Evolutionary conservation across 345 rosid genomes (phyloP), one percentile per base, ranked within the genome.

Genomic region (Bruguiera gymnorhiza): DNA sequence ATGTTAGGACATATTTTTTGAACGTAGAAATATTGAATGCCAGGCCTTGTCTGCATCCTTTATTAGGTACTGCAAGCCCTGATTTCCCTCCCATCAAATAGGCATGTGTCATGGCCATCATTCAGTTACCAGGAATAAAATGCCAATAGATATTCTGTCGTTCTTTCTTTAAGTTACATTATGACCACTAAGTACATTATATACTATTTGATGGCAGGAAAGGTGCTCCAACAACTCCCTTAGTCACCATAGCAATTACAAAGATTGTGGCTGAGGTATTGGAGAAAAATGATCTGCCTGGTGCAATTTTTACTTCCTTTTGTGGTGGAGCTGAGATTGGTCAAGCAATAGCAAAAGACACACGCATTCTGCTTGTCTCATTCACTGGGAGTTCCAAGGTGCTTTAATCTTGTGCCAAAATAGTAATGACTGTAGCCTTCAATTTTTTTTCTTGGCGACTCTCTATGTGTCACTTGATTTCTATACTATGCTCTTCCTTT

Each of bases 371-470:
- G 43, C 80, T 95, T 60, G 92, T 95, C 73, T 92, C 99, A 32
- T 92, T 95, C 70, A 92, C 97, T 6, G 99, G 99, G 69, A 95
- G 97, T 80, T 85, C 97, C 60, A 88, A 86, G 98, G 99, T 95
- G 74, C 62, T 43, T 31, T 20, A 8, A 31, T 63, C 29, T 70
- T 54, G 5, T 67, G 37, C 73, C 36, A 7, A 6, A 1, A 63
- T 63, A 34, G 34, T 19, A 56, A 50, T 29, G 57, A n/a, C 31
- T 59, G 50, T 43, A 43, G 50, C 15, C 13, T 39, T 13, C 4
- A 3, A 43, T 11, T 48, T 26, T 64, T 27, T 26, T 56, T 30
- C 63, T 24, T 23, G 6, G 24, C 31, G 26, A 32, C 5, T 24
- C 62, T 66, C 13, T 71, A 32, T n/a, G 55, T 54, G n/a, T n/a